Conservation (phyloP, 2,329 filamentous ascomycete species). For the Neopestalotiopsis sp. region DNA sequence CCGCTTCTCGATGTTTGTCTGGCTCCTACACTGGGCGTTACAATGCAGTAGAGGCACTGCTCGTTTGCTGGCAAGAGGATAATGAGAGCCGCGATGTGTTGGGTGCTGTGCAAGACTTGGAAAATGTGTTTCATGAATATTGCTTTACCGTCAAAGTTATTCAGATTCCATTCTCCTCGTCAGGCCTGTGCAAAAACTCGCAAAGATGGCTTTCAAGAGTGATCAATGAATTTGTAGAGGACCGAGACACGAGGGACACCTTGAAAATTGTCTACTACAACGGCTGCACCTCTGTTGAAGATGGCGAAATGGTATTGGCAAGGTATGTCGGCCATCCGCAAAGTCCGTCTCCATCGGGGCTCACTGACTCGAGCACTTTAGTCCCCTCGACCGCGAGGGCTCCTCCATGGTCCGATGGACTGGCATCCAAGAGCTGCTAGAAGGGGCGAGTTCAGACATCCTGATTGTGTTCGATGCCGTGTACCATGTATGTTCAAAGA, state of each 20-base stretch:
- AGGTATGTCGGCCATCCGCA: conserved; percentile 48
- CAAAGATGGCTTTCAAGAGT: conserved; percentile 60
- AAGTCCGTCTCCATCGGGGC: background rate
- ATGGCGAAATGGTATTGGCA: conserved; percentile 61
- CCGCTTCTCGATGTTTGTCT: conserved; percentile 54
- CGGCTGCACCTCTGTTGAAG: conserved; percentile 60
- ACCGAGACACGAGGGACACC: conserved; percentile 59
- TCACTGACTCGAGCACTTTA: conserved; percentile 36
- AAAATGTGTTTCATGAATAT: conserved; percentile 57
- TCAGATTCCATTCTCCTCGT: conserved; percentile 52
- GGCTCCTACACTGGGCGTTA: conserved; percentile 59
- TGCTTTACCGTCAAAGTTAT: conserved; percentile 55
- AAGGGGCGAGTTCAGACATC: conserved; percentile 61
- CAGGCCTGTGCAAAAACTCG: conserved; percentile 53
- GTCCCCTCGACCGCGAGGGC: conserved; percentile 52
- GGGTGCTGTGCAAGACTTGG: conserved; percentile 52
- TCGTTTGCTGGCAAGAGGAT: conserved; percentile 64
- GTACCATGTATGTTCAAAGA: conserved; percentile 60
- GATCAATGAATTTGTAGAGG: conserved; percentile 59
- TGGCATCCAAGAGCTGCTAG: conserved; percentile 60
- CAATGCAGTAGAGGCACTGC: conserved; percentile 55
- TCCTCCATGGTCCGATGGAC: conserved; percentile 60
- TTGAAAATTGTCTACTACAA: conserved; percentile 66
- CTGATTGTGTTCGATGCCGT: conserved; percentile 65
- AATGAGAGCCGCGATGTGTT: conserved; percentile 52